A percentile compares a stretch with the other conserved stretches of the same genome.
Evolutionary conservation across 2,329 filamentous ascomycete genomes (phyloP).

Genomic region (Neofusicoccum parvum): DNA sequence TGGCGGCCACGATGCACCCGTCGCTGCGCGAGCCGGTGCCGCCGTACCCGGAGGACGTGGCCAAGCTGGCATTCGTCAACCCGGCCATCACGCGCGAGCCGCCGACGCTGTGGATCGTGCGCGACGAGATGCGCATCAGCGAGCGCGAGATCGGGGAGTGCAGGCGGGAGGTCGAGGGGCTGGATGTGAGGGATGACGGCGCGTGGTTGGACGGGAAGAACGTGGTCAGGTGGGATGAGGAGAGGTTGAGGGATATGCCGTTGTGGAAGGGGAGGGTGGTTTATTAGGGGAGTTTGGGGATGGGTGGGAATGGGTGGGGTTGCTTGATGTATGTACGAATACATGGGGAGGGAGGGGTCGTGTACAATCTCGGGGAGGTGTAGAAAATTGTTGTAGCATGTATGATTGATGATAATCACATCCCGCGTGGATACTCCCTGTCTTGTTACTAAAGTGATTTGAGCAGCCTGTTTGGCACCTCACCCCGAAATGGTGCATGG

Average conservation of each 20-base stretch:
- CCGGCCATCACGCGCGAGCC: constrained; percentile 47
- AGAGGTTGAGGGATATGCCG: constrained; percentile 45
- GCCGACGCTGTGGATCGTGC: constrained; percentile 50
- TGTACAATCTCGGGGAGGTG: no score
- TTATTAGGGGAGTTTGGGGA: constrained; percentile 28
- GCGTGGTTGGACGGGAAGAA: constrained; percentile 49
- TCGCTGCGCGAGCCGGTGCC: constrained; percentile 16
- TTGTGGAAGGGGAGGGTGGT: constrained; percentile 42
- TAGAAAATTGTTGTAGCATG: no score
- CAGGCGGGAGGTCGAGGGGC: constrained; percentile 37
- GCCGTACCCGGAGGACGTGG: constrained; percentile 32
- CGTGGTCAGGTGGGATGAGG: constrained; percentile 47
- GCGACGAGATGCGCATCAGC: constrained; percentile 47
- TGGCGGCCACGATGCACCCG: constrained; percentile 15
- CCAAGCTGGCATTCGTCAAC: constrained; percentile 47
- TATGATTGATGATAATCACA: no score
- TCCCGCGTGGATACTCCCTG: no score
- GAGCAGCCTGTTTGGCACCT: no score
- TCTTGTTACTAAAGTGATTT: no score
- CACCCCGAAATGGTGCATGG: no score
- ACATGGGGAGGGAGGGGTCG: no score
- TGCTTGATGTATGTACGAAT: no score
- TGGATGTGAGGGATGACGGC: constrained; percentile 49
- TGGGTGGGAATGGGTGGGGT: not conserved
- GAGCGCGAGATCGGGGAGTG: constrained; percentile 46